Conservation (phyloP, 768 basidiomycete species). For the Chiua virens region DNA sequence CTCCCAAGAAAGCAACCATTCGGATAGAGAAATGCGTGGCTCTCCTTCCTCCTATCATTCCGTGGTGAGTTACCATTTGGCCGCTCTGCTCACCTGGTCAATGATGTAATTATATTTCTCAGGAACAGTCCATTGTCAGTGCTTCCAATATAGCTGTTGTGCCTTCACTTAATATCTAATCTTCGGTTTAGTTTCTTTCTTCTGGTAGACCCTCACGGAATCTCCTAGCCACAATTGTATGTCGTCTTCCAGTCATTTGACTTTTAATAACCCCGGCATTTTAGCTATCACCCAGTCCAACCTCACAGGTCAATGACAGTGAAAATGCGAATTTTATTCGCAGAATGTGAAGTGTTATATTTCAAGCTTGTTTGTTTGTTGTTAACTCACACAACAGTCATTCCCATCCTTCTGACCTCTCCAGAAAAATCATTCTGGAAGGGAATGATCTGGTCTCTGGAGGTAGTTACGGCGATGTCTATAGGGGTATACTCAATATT, state of each 20-base stretch:
- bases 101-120: not conserved
- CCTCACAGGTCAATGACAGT: no score
- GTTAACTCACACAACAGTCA: conserved; percentile 8
- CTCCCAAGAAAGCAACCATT: not conserved
- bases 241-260: not conserved
- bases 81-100: not conserved
- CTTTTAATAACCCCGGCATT: not conserved
- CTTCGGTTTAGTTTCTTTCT: not conserved
- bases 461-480: conserved; percentile 22
- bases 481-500: conserved; percentile 18
- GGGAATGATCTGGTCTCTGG: conserved; percentile 12
- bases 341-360: conserved; percentile 9
- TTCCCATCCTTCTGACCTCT: conserved; percentile 15
- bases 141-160: not conserved
- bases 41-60: not conserved
- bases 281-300: conserved; percentile 8
- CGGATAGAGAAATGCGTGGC: not conserved
- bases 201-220: not conserved
- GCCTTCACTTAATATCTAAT: not conserved
- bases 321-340: conserved; percentile 3
- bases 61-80: not conserved
- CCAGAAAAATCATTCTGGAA: conserved; percentile 7
- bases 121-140: conserved; percentile 6
- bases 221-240: not conserved
- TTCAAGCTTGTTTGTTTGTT: not conserved